phyloP scores from a whole-genome alignment of 1,284 basidiomycete species.

The Agaricales sp. region DNA sequence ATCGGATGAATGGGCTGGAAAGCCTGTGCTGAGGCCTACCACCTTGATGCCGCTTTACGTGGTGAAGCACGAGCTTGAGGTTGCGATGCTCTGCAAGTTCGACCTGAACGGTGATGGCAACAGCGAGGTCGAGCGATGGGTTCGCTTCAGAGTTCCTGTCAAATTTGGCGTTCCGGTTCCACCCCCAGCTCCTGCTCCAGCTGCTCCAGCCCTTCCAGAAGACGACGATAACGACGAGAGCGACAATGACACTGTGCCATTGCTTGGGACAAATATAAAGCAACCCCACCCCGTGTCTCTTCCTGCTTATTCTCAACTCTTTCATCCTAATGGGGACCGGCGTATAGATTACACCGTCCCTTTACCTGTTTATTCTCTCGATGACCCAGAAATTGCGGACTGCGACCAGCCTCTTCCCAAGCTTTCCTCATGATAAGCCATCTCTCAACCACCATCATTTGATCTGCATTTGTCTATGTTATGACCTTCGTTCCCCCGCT shows the following conservation, averaged over 20 bases:
- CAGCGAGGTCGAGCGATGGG: constrained; percentile 15
- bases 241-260: constrained; percentile 16
- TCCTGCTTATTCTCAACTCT: constrained; percentile 70
- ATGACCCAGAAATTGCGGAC: too few relatives aligned
- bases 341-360: constrained; percentile 59
- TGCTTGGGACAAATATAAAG: constrained; percentile 32
- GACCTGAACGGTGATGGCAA: constrained; percentile 29
- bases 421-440: too few relatives aligned
- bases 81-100: constrained; percentile 47
- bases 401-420: too few relatives aligned
- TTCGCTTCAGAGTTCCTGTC: constrained; percentile 34
- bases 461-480: too few relatives aligned
- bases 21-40: constrained; percentile 32
- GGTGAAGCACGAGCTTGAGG: constrained; percentile 43
- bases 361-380: constrained; percentile 49
- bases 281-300: constrained; percentile 19
- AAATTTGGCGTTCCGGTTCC: too few relatives aligned
- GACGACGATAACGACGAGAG: constrained; percentile 13
- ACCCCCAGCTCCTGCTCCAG: constrained; percentile 15
- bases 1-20: constrained; percentile 36
- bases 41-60: constrained; percentile 43
- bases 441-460: too few relatives aligned
- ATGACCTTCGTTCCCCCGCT: too few relatives aligned
- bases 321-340: constrained; percentile 57
- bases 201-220: constrained; percentile 11